Evolutionary conservation across 2,329 filamentous ascomycete species (phyloP), one percentile per base, ranked within the genome.

Genomic region (Pseudocercospora eumusae): DNA sequence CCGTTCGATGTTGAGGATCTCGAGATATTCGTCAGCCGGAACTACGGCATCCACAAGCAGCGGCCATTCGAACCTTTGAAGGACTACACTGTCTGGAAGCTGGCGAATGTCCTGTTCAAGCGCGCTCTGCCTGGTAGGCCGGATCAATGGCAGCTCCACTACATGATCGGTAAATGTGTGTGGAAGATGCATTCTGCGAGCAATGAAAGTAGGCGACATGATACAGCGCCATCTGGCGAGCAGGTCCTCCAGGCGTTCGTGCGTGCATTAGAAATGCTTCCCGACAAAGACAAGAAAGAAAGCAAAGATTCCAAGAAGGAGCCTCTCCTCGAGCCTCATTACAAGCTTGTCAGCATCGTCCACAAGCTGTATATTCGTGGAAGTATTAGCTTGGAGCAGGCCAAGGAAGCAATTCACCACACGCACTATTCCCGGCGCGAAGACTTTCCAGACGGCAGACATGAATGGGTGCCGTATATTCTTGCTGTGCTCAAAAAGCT

Each of bases 271-370:
- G 81, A 86, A 59, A 80, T 81, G 8, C 75, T 88, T 23, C 87
- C 88, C 1, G 66, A 67, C 9, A 71, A 71, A 54, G 68, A 73
- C 59, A 70, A 68, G 59, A 74, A 71, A 57, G 81, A 84, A 64
- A 84, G 84, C 63, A 82, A 81, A 68, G 84, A 89, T 68, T 82
- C 80, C 15, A 81, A 84, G 82, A 72, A 87, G 40, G 92, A 96
- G 64, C 92, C 91, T 0, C 88, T 96, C 23, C 83, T 97, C 15
- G 93, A 96, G 74, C 93, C 93, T 3, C 92, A 96, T 73, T 96
- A 96, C 81, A 96, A 96, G 77, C 88, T 96, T 20, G 84, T 95
- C 36, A 89, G 90, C 1, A 80, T 95, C 21, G 78, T 92, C 6
- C 87, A 96, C 78, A 96, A 97, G 75, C 82, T 96, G 23, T 89